A percentile compares a stretch with the other conserved stretches of the same genome.
These are phyloP conservation scores for Arthrobotrys pseudoclavata DNA, from an alignment of 2,329 filamentous ascomycete species.

Conservation along the genomic window DNA sequence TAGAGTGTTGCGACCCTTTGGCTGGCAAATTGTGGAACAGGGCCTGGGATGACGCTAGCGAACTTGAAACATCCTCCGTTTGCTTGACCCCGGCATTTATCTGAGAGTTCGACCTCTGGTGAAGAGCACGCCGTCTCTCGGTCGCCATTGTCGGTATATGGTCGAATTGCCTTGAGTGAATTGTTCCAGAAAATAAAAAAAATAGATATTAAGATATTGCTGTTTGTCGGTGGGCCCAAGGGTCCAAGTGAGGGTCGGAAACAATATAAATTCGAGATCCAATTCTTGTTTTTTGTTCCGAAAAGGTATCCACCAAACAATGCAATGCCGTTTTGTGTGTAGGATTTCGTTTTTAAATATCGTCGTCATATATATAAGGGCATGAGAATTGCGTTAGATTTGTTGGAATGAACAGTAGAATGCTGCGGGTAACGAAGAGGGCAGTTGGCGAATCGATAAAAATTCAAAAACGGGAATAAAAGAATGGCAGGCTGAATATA, in stretches of 20 bases:
- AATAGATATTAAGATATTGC: slow-evolving; percentile 46
- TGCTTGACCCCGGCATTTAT: slow-evolving; percentile 59
- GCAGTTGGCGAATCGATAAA: slow-evolving; percentile 57
- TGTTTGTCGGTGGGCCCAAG: slow-evolving; percentile 48
- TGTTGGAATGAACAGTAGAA: slow-evolving; percentile 59
- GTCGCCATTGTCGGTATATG: slow-evolving; percentile 41
- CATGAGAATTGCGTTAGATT: slow-evolving; percentile 61
- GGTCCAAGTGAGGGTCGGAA: slow-evolving; percentile 35
- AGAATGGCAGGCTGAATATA: slow-evolving; percentile 48
- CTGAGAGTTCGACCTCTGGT: slow-evolving; percentile 59
- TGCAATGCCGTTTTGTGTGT: slow-evolving; percentile 45
- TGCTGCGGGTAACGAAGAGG: slow-evolving; percentile 49
- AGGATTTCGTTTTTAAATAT: slow-evolving; percentile 58
- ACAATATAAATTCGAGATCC: slow-evolving; percentile 34
- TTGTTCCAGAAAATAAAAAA: slow-evolving; percentile 46
- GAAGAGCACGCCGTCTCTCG: slow-evolving; percentile 57
- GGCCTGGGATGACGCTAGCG: slow-evolving; percentile 58
- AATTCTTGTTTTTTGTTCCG: slow-evolving; percentile 32
- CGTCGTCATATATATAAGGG: slow-evolving; percentile 57
- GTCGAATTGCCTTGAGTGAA: slow-evolving; percentile 42
- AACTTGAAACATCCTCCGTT: slow-evolving; percentile 59
- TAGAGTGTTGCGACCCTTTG: slow-evolving; percentile 58
- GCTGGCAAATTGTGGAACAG: slow-evolving; percentile 60
- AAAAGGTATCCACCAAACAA: slow-evolving; percentile 49
- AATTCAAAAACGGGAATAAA: slow-evolving; percentile 40